Conservation (phyloP, 495 filamentous ascomycete genomes). For the Aspergillus biplanus region DNA sequence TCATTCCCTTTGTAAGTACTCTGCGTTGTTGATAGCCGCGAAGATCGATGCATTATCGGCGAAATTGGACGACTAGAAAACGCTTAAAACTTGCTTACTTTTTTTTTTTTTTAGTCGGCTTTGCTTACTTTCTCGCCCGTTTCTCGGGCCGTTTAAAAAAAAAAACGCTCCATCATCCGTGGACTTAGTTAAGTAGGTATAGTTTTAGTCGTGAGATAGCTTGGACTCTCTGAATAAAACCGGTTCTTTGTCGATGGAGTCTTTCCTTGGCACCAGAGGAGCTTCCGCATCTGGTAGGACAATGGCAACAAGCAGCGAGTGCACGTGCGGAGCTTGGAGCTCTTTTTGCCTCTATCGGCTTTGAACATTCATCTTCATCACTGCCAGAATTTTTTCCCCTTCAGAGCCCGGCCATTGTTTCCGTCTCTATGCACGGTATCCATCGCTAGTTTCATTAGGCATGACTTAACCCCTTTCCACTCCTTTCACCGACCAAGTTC, state of each 20-base stretch:
- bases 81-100: constrained; percentile 7
- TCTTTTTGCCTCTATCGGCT: constrained; percentile 18
- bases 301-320: constrained; percentile 18
- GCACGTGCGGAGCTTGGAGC: constrained; percentile 40
- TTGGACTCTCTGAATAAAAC: too few species aligned
- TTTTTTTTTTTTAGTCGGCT: constrained; percentile 5
- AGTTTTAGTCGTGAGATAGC: too few species aligned
- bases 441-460: not conserved
- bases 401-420: not conserved
- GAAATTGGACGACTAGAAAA: not conserved
- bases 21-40: too few species aligned
- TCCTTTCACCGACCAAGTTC: constrained; percentile 4
- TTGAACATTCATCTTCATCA: not conserved
- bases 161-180: not conserved
- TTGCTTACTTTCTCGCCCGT: not conserved
- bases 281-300: constrained; percentile 7
- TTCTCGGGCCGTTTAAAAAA: not conserved
- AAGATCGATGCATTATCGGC: not conserved
- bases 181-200: too few species aligned
- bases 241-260: too few species aligned
- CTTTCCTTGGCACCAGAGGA: not conserved
- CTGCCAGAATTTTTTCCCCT: constrained; percentile 3
- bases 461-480: constrained; percentile 19
- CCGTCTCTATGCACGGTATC: not conserved
- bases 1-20: too few species aligned